These are phyloP conservation scores for Metschnikowia sp. DNA, from an alignment of 805 yeast genomes.

Conservation along the genomic window DNA sequence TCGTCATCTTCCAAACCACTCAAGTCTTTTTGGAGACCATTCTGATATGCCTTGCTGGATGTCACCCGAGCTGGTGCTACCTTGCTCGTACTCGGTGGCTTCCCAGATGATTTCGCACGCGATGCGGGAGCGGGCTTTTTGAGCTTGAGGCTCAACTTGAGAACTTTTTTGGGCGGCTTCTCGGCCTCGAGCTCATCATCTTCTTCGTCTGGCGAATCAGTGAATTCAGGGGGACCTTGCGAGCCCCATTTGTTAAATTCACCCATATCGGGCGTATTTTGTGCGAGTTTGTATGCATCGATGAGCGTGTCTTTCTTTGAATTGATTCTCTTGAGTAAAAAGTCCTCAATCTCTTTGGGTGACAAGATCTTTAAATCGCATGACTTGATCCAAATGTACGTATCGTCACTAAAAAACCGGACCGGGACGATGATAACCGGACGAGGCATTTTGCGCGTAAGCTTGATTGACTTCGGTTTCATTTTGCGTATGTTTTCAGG, in stretches of 20 bases:
- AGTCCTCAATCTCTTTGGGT: conserved; percentile 39
- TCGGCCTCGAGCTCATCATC: conserved; percentile 39
- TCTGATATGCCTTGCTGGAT: too few relatives aligned
- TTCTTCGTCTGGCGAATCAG: conserved; percentile 36
- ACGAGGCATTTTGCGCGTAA: conserved; percentile 17
- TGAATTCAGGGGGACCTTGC: conserved; percentile 38
- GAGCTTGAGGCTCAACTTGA: conserved; percentile 18
- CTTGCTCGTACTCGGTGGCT: conserved; percentile 10
- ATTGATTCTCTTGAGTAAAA: conserved; percentile 26
- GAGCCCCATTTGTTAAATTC: conserved; percentile 40
- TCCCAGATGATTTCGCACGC: conserved; percentile 1
- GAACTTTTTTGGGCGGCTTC: conserved; percentile 28
- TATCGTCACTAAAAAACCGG: conserved; percentile 68
- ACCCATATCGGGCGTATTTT: conserved; percentile 42
- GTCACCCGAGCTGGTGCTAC: conserved; percentile 5
- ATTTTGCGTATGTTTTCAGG: conserved; percentile 53
- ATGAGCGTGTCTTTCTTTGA: conserved; percentile 43
- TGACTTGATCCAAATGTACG: conserved; percentile 62
- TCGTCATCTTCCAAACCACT: conserved; percentile 14
- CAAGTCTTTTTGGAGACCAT: too few relatives aligned
- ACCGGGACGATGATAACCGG: conserved; percentile 42
- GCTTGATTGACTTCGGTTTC: conserved; percentile 45
- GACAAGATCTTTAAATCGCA: conserved; percentile 49
- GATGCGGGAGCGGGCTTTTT: conserved; percentile 8
- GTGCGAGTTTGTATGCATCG: conserved; percentile 53